phyloP scores from a whole-genome alignment of 345 rosid genomes.

The Salix purpurea region DNA sequence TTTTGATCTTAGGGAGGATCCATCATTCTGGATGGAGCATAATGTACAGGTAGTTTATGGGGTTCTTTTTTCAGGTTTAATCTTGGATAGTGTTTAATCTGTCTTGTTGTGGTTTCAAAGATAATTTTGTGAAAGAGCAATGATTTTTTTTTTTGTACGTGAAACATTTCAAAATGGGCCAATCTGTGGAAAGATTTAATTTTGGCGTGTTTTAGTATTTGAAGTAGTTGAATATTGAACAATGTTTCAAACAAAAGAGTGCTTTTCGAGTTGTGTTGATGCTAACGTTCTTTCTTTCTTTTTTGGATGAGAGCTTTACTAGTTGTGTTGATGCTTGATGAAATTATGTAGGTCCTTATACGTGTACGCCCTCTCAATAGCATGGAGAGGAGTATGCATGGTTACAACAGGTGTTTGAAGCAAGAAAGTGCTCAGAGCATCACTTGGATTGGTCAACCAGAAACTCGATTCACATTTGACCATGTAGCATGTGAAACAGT shows the following conservation, averaged over 20 bases:
- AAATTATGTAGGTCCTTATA: constrained; percentile 54
- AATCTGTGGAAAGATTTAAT: neutral
- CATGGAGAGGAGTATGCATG: constrained; percentile 65
- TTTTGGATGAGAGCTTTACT: neutral
- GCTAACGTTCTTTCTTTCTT: neutral
- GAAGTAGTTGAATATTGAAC: neutral
- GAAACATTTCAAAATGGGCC: neutral
- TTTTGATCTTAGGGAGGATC: constrained; percentile 84
- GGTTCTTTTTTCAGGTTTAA: neutral
- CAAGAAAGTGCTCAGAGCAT: constrained; percentile 83
- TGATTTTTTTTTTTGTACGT: neutral
- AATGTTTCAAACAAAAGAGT: neutral
- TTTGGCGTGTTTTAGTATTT: neutral
- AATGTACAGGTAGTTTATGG: constrained; percentile 68
- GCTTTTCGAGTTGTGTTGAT: neutral
- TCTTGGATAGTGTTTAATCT: neutral
- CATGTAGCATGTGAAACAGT: constrained; percentile 92
- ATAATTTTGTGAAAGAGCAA: neutral
- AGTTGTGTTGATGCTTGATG: neutral
- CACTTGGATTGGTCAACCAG: constrained; percentile 86
- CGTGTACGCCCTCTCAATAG: constrained; percentile 87
- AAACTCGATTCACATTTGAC: constrained; percentile 77
- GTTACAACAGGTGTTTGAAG: constrained; percentile 78
- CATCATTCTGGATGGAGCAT: constrained; percentile 98
- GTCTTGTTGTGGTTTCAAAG: neutral